Percentiles rank a stretch among this genome's conserved stretches.
Evolutionary conservation across 768 basidiomycete genomes (phyloP).

Genomic region (Cubamyces lactineus): DNA sequence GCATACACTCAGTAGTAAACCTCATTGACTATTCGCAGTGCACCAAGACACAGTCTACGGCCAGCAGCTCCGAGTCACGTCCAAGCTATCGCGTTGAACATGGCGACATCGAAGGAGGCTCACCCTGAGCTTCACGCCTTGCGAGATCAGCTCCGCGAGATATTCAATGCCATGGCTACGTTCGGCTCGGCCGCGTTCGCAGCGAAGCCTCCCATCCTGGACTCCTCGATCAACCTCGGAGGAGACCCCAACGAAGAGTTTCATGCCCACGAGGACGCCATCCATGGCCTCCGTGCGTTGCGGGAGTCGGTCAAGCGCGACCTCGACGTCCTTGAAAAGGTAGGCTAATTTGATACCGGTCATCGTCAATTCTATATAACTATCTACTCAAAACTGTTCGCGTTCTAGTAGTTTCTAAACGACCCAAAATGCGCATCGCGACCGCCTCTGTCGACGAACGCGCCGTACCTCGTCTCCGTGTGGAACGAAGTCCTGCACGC

Average conservation of each 20-base stretch:
- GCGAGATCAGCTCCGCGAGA: slow-evolving; percentile 31
- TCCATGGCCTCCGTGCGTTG: slow-evolving; percentile 47
- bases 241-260: slow-evolving; percentile 16
- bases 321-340: slow-evolving; percentile 45
- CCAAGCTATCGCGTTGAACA: too few relatives aligned
- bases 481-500: slow-evolving; percentile 79
- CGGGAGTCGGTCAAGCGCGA: slow-evolving; percentile 49
- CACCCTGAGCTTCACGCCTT: slow-evolving; percentile 33
- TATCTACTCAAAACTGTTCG: too few relatives aligned
- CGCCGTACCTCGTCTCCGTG: slow-evolving; percentile 78
- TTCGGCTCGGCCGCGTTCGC: slow-evolving; percentile 30
- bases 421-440: slow-evolving; percentile 47
- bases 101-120: neutral
- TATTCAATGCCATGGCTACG: slow-evolving; percentile 31
- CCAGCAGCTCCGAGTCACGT: too few relatives aligned
- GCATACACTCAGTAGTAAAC: too few relatives aligned
- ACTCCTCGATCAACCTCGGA: slow-evolving; percentile 35
- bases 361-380: too few relatives aligned
- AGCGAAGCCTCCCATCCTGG: slow-evolving; percentile 39
- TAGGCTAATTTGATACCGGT: slow-evolving; percentile 20
- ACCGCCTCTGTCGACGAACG: slow-evolving; percentile 70
- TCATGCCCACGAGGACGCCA: slow-evolving; percentile 23
- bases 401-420: slow-evolving; percentile 63
- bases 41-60: too few relatives aligned
- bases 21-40: too few relatives aligned